A percentile compares a stretch with the other conserved stretches of the same genome.
Conservation (phyloP, 495 filamentous ascomycete genomes). For the Baudoinia panamericana region DNA sequence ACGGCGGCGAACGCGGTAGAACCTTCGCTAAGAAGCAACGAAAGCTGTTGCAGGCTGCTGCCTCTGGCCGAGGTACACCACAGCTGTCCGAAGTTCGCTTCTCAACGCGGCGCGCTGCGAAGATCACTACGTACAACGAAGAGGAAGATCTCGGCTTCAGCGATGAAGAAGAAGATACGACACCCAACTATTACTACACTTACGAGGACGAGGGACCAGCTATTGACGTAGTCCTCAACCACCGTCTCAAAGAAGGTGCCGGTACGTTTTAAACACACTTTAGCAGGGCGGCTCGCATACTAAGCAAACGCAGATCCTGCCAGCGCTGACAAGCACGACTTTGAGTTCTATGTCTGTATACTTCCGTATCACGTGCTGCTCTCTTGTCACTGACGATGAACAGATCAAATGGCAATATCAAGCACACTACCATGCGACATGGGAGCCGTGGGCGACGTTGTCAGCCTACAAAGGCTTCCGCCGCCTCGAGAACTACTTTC, state of each 20-base stretch:
- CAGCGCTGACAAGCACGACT: conserved; percentile 58
- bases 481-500: conserved; percentile 85
- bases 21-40: conserved; percentile 56
- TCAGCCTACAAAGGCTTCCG: conserved; percentile 59
- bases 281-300: neutral
- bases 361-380: neutral
- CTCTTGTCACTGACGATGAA: conserved; percentile 9
- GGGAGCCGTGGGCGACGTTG: conserved; percentile 67
- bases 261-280: conserved; percentile 28
- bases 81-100: conserved; percentile 67
- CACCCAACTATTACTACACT: conserved; percentile 23
- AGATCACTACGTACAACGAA: conserved; percentile 76
- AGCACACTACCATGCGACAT: conserved; percentile 89
- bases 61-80: conserved; percentile 37
- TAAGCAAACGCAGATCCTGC: conserved; percentile 13
- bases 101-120: conserved; percentile 74
- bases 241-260: conserved; percentile 59
- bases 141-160: conserved; percentile 49
- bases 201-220: conserved; percentile 57
- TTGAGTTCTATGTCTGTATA: conserved; percentile 58
- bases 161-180: conserved; percentile 29
- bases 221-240: conserved; percentile 81
- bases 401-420: conserved; percentile 93
- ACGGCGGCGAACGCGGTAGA: conserved; percentile 58
- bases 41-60: conserved; percentile 49